Percentiles rank a stretch among this genome's conserved stretches.
These are phyloP conservation scores for Scytalidium sp. DNA, from an alignment of 2,329 filamentous ascomycete species.

Conservation along the genomic window DNA sequence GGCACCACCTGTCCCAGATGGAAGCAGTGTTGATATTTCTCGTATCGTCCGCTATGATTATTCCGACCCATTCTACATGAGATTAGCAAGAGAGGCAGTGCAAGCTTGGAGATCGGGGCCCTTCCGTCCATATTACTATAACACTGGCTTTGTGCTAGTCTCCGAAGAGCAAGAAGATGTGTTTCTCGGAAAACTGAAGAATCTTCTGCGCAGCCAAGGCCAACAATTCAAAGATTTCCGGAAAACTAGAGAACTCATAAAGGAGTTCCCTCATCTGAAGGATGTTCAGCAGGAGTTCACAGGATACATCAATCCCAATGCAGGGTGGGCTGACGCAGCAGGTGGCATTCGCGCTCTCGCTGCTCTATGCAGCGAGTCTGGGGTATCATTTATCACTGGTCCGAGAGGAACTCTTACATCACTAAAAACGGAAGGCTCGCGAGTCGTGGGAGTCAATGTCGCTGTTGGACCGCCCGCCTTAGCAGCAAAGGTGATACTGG, in stretches of 20 bases:
- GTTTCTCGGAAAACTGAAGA: neutral
- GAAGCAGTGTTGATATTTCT: slow-evolving; percentile 6
- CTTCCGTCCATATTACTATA: neutral
- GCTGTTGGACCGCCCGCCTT: slow-evolving; percentile 44
- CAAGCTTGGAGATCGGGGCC: neutral
- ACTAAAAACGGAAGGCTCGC: slow-evolving; percentile 28
- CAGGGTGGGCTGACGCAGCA: slow-evolving; percentile 80
- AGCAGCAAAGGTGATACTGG: neutral
- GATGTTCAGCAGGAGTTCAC: neutral
- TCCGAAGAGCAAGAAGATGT: neutral
- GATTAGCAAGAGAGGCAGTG: neutral
- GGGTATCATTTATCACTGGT: slow-evolving; percentile 51
- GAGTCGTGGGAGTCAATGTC: slow-evolving; percentile 56
- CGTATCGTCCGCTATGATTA: slow-evolving; percentile 1
- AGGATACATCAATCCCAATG: slow-evolving; percentile 71
- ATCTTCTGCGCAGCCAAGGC: neutral
- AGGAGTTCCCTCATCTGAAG: neutral
- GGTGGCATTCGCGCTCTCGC: slow-evolving; percentile 63
- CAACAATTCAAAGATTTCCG: neutral
- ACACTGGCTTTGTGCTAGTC: neutral
- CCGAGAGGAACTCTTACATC: slow-evolving; percentile 3
- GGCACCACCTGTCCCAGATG: slow-evolving; percentile 10
- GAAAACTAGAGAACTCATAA: neutral
- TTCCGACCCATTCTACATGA: slow-evolving; percentile 1
- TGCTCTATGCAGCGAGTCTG: slow-evolving; percentile 20